These are phyloP conservation scores for Geotrichum fermentans DNA, from an alignment of 1,139 yeast species.

Conservation along the genomic window DNA sequence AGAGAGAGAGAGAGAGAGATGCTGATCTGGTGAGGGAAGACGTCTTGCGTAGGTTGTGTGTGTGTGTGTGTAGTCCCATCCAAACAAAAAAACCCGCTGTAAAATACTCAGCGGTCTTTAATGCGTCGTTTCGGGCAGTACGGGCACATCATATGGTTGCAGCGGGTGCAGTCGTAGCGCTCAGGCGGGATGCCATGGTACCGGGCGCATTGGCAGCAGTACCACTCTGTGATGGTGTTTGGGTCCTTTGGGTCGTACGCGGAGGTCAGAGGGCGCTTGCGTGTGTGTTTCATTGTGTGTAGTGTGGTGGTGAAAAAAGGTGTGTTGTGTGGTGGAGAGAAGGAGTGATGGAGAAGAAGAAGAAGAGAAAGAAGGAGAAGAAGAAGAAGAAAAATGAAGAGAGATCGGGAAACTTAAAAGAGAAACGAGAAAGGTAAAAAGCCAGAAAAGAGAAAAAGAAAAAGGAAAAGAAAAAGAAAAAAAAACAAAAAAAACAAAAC, in stretches of 20 bases:
- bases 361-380: neutral
- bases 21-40: too few species aligned
- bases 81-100: too few species aligned
- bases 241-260: constrained; percentile 32
- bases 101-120: too few species aligned
- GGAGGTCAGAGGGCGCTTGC: neutral
- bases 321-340: neutral
- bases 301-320: neutral
- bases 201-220: constrained; percentile 39
- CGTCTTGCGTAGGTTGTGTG: too few species aligned
- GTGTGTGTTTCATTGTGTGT: neutral
- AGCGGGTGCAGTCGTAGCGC: constrained; percentile 36
- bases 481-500: too few species aligned
- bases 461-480: neutral
- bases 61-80: too few species aligned
- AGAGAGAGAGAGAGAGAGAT: neutral
- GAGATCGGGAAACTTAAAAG: neutral
- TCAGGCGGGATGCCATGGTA: constrained; percentile 36
- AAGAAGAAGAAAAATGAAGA: neutral
- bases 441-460: neutral
- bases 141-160: constrained; percentile 39
- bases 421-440: neutral
- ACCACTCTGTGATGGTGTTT: constrained; percentile 37
- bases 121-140: constrained; percentile 24
- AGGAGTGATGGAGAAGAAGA: neutral